These are phyloP conservation scores for Entomophthora muscae DNA, from an alignment of 371 early-diverging fungal genomes.

Conservation along the genomic window DNA sequence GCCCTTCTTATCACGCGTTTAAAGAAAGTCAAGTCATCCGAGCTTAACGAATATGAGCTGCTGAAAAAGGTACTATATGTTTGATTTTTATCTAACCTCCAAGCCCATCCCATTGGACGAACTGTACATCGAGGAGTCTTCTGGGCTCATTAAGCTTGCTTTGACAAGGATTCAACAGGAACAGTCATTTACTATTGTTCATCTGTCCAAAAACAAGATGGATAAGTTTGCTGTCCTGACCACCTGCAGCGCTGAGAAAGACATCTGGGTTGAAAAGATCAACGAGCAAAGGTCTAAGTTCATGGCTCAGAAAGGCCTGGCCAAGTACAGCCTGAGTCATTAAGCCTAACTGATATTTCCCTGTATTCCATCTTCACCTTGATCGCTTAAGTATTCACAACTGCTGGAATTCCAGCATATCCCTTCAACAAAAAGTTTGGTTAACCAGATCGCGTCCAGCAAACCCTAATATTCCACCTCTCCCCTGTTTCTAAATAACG, in stretches of 20 bases:
- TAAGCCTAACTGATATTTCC: no score
- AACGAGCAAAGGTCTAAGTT: neutral
- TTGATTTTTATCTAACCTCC: neutral
- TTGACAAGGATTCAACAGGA: neutral
- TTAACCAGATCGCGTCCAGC: no score
- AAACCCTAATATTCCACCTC: no score
- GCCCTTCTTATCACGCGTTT: neutral
- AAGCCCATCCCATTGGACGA: neutral
- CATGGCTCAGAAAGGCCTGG: neutral
- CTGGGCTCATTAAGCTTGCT: neutral
- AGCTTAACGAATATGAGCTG: constrained; percentile 1
- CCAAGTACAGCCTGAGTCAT: no score
- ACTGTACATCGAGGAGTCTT: neutral
- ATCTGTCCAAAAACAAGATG: neutral
- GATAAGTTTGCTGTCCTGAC: neutral
- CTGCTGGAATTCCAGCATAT: no score
- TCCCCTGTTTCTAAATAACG: no score
- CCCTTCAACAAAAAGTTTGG: no score
- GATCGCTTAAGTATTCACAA: no score
- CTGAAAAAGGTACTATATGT: constrained; percentile 1
- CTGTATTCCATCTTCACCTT: no score
- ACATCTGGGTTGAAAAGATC: neutral
- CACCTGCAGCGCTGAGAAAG: neutral
- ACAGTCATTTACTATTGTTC: neutral
- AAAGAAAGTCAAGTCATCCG: neutral